Evolutionary conservation across 176 grass and related monocot genomes (phyloP).

Genomic region (Phoenix dactylifera): DNA sequence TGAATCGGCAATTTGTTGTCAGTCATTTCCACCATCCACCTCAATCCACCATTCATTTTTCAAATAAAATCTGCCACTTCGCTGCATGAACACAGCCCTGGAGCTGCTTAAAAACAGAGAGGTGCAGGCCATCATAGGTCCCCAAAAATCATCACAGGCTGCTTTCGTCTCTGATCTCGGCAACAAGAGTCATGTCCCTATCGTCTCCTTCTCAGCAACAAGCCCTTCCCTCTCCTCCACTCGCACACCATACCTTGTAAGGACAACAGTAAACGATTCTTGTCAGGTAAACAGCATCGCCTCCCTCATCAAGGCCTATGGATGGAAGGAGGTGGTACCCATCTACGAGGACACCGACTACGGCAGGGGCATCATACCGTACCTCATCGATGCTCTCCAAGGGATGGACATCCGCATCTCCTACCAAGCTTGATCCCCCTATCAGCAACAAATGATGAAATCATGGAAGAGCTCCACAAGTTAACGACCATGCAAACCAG

Average conservation of each 20-base stretch:
- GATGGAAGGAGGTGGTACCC: constrained; percentile 50
- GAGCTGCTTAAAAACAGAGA: constrained; percentile 32
- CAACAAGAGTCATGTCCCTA: constrained; percentile 30
- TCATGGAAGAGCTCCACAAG: constrained; percentile 40
- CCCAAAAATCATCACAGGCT: constrained; percentile 34
- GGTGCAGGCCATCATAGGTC: constrained; percentile 42
- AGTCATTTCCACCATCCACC: no score
- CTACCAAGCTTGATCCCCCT: constrained; percentile 21
- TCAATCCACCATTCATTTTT: no score
- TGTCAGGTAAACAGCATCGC: constrained; percentile 40
- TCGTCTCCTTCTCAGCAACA: constrained; percentile 52
- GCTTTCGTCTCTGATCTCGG: constrained; percentile 41
- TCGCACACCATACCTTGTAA: constrained; percentile 31
- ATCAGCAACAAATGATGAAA: constrained; percentile 26
- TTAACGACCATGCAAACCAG: neutral
- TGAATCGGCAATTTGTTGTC: no score
- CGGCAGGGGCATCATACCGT: constrained; percentile 41
- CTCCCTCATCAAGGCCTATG: constrained; percentile 38
- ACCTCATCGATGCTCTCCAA: constrained; percentile 30
- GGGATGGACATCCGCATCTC: constrained; percentile 21
- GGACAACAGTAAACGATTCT: constrained; percentile 26
- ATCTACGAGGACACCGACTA: constrained; percentile 39
- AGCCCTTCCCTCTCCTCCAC: constrained; percentile 28
- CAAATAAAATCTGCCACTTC: constrained; percentile 2
- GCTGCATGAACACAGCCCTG: constrained; percentile 17